phyloP scores from a whole-genome alignment of 23 red algal species.

The Gracilaria caudata region DNA sequence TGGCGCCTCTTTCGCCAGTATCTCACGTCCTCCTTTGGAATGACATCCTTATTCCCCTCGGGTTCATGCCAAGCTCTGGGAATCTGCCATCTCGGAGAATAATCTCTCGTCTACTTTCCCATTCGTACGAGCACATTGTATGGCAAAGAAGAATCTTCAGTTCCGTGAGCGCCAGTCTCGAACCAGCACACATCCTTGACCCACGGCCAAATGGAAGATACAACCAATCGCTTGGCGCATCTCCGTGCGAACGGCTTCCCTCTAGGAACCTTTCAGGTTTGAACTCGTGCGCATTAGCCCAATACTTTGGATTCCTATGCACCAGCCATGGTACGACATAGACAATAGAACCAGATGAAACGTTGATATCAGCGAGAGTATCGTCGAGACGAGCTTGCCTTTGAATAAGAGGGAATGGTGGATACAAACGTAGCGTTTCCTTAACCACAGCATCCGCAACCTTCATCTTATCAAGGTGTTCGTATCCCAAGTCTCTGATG shows the following conservation, averaged over 20 bases:
- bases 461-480: constrained; percentile 60
- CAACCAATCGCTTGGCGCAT: constrained; percentile 80
- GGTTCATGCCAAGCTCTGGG: constrained; percentile 67
- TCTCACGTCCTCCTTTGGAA: constrained; percentile 6
- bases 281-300: constrained; percentile 78
- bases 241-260: constrained; percentile 61
- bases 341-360: constrained; percentile 69
- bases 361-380: constrained; percentile 58
- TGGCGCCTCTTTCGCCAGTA: too few species aligned
- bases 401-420: constrained; percentile 94
- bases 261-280: constrained; percentile 77
- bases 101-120: constrained; percentile 23
- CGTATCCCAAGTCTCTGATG: constrained; percentile 21
- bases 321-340: constrained; percentile 96
- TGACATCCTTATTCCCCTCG: constrained; percentile 49
- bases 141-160: constrained; percentile 80
- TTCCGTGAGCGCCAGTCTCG: constrained; percentile 83
- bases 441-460: constrained; percentile 77
- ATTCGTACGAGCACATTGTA: constrained; percentile 56
- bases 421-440: constrained; percentile 90
- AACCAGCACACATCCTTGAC: constrained; percentile 91
- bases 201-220: constrained; percentile 95
- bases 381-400: constrained; percentile 74
- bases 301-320: constrained; percentile 87
- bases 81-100: constrained; percentile 28